A percentile compares a stretch with the other conserved stretches of the same genome.
Evolutionary conservation across 805 yeast species (phyloP).

Genomic region (Schwanniomyces occidentalis): DNA sequence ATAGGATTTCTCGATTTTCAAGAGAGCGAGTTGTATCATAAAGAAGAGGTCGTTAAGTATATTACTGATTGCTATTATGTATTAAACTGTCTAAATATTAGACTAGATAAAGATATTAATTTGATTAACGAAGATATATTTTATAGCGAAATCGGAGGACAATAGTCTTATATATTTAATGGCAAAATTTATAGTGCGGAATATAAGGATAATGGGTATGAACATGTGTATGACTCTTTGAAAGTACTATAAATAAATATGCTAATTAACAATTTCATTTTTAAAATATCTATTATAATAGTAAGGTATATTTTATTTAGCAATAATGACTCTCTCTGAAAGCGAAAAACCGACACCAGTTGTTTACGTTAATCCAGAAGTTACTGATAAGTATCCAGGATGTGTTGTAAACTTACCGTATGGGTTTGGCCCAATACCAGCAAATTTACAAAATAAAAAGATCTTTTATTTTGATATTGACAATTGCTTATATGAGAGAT

Average conservation of each 20-base stretch:
- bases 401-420: constrained; percentile 23
- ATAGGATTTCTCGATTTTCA: constrained; percentile 11
- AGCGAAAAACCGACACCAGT: constrained; percentile 5
- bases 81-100: constrained; percentile 19
- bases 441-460: constrained; percentile 18
- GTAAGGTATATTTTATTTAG: too few species aligned
- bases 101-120: constrained; percentile 20
- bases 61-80: constrained; percentile 24
- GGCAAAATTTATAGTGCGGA: too few species aligned
- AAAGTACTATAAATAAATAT: too few species aligned
- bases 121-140: constrained; percentile 23
- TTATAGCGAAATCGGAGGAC: too few species aligned
- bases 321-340: constrained; percentile 2
- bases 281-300: too few species aligned
- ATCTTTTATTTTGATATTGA: constrained; percentile 89
- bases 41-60: constrained; percentile 20
- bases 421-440: constrained; percentile 38
- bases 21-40: constrained; percentile 9
- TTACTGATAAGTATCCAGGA: constrained; percentile 18
- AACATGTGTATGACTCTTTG: too few species aligned
- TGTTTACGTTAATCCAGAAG: constrained; percentile 26
- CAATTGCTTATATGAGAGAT: constrained; percentile 80
- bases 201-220: too few species aligned
- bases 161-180: too few species aligned
- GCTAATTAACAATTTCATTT: too few species aligned